phyloP scores from a whole-genome alignment of 345 rosid genomes.

The Eucalyptus sp. region DNA sequence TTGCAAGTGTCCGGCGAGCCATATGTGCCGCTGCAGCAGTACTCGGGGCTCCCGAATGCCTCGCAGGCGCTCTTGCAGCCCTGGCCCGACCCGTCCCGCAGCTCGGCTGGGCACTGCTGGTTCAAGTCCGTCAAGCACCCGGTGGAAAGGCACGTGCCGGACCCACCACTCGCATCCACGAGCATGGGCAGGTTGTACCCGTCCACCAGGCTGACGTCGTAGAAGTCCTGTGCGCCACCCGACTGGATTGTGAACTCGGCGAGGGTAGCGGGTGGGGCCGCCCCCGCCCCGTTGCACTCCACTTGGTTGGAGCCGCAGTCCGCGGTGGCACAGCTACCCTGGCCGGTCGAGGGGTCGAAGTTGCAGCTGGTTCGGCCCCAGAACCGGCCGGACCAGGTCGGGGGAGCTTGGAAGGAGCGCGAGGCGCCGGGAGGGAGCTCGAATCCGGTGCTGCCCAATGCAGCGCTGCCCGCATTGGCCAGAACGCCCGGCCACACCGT shows the following conservation, averaged over 20 bases:
- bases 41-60: constrained; percentile 64
- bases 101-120: constrained; percentile 76
- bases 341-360: constrained; percentile 44
- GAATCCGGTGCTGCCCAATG: constrained; percentile 60
- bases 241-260: constrained; percentile 58
- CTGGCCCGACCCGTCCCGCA: constrained; percentile 31
- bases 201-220: constrained; percentile 27
- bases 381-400: constrained; percentile 92
- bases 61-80: constrained; percentile 97
- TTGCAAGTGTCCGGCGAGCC: constrained; percentile 71
- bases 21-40: constrained; percentile 72
- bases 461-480: constrained; percentile 58
- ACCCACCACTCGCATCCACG: constrained; percentile 40
- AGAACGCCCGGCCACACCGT: constrained; percentile 91
- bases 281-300: constrained; percentile 80
- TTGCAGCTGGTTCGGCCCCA: constrained; percentile 79
- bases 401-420: constrained; percentile 40
- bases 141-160: constrained; percentile 53
- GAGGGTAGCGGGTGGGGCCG: constrained; percentile 73
- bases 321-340: constrained; percentile 67
- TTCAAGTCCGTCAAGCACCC: constrained; percentile 81
- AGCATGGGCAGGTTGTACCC: constrained; percentile 26
- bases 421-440: constrained; percentile 47
- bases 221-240: constrained; percentile 12
- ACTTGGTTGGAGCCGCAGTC: constrained; percentile 73